Percentiles rank a stretch among this genome's conserved stretches.
Conservation (phyloP, 164 flowering plant genomes). For the Malania oleifera region DNA sequence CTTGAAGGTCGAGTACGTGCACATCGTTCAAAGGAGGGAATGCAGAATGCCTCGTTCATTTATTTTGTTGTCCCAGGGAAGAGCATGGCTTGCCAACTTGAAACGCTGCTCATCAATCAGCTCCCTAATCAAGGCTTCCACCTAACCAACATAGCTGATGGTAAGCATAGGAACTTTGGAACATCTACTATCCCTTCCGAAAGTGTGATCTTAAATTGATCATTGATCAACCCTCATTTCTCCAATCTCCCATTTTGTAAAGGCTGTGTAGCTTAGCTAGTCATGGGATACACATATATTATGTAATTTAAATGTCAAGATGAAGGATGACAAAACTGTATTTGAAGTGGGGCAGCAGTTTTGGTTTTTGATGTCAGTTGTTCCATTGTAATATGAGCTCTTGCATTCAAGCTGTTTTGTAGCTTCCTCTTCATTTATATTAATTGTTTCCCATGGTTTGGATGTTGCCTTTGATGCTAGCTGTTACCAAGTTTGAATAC, state of each 20-base stretch:
- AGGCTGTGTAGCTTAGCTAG: no score
- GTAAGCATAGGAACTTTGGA: conserved; percentile 90
- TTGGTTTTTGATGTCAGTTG: conserved; percentile 29
- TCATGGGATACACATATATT: background rate
- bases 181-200: conserved; percentile 36
- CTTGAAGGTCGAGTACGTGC: conserved; percentile 74
- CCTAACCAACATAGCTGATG: conserved; percentile 78
- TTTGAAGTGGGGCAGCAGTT: conserved; percentile 33
- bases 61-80: conserved; percentile 79
- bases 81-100: conserved; percentile 85
- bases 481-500: no score
- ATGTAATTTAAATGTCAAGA: background rate
- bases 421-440: no score
- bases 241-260: background rate
- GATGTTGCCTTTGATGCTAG: no score
- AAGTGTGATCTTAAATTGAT: conserved; percentile 26
- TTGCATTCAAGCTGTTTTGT: no score
- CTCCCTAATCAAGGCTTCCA: conserved; percentile 64
- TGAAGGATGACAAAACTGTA: background rate
- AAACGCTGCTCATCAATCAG: conserved; percentile 87
- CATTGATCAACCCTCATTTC: conserved; percentile 15
- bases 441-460: no score
- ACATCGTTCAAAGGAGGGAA: conserved; percentile 75
- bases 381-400: conserved; percentile 11
- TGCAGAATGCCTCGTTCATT: conserved; percentile 58